phyloP scores from a whole-genome alignment of 371 early-diverging fungal species.

The Catenaria anguillulae region DNA sequence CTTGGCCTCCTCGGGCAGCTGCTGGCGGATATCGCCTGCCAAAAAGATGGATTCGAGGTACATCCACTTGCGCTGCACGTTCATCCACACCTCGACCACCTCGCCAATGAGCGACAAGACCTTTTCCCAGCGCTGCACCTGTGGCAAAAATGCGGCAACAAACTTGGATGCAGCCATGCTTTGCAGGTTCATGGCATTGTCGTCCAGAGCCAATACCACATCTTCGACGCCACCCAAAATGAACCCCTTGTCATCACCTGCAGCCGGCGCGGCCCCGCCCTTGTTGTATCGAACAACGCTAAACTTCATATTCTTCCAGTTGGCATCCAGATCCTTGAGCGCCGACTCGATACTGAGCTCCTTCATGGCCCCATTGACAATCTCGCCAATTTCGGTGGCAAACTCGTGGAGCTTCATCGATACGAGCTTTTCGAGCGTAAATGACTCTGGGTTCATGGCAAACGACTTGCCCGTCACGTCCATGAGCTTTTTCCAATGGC shows the following conservation, averaged over 20 bases:
- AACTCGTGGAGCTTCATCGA: slow-evolving; percentile 37
- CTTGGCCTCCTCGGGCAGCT: slow-evolving; percentile 40
- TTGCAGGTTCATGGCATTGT: slow-evolving; percentile 41
- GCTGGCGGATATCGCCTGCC: slow-evolving; percentile 35
- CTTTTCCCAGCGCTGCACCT: slow-evolving; percentile 44
- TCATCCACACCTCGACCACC: slow-evolving; percentile 39
- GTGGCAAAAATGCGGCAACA: slow-evolving; percentile 35
- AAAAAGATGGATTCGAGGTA: slow-evolving; percentile 42
- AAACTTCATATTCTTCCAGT: slow-evolving; percentile 34
- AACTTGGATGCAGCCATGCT: slow-evolving; percentile 40
- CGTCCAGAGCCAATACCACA: slow-evolving; percentile 30
- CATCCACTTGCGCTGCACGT: slow-evolving; percentile 45
- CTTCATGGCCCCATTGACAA: slow-evolving; percentile 39
- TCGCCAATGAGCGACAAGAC: slow-evolving; percentile 38
- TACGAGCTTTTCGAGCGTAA: slow-evolving; percentile 38
- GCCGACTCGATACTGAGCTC: slow-evolving; percentile 41
- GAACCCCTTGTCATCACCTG: slow-evolving; percentile 34
- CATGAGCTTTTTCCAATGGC: slow-evolving; percentile 41
- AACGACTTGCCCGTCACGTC: slow-evolving; percentile 36
- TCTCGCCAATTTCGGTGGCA: slow-evolving; percentile 35
- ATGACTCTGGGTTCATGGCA: slow-evolving; percentile 41
- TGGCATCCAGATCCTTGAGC: slow-evolving; percentile 34
- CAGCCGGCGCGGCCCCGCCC: slow-evolving; percentile 12
- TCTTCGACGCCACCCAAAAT: slow-evolving; percentile 40
- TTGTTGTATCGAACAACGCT: slow-evolving; percentile 39